Percentiles rank a stretch among this genome's conserved stretches.
These are phyloP conservation scores for Exophiala oligosperma DNA, from an alignment of 2,329 filamentous ascomycete species.

Conservation along the genomic window DNA sequence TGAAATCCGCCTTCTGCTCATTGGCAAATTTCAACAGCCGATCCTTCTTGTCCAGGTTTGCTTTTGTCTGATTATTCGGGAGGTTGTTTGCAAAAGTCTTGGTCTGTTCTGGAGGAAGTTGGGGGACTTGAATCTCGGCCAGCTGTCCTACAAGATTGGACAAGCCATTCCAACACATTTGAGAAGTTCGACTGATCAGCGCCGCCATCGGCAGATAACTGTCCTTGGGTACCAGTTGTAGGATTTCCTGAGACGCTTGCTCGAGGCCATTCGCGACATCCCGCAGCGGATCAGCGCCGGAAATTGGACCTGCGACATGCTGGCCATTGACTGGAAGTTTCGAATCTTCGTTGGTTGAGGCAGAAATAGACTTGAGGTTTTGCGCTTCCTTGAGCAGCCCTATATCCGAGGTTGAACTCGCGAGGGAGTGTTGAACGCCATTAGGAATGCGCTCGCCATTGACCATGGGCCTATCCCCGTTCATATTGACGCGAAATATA, in stretches of 20 bases:
- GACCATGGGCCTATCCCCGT: constrained; percentile 24
- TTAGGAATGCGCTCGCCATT: constrained; percentile 25
- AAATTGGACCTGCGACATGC: background rate
- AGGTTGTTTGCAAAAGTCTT: constrained; percentile 14
- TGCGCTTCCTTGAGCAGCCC: constrained; percentile 9
- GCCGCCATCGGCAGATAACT: constrained; percentile 65
- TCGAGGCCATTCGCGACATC: constrained; percentile 1
- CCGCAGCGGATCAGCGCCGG: background rate
- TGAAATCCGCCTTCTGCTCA: constrained; percentile 79
- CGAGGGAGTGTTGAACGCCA: constrained; percentile 14
- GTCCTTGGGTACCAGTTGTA: constrained; percentile 25
- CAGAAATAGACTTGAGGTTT: background rate
- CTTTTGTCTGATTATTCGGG: constrained; percentile 42
- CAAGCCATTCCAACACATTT: constrained; percentile 79
- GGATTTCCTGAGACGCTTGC: constrained; percentile 20
- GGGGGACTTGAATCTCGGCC: constrained; percentile 64
- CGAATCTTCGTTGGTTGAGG: background rate
- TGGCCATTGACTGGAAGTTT: constrained; percentile 14
- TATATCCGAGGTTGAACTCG: constrained; percentile 1
- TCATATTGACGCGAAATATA: constrained; percentile 25
- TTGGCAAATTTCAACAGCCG: constrained; percentile 75
- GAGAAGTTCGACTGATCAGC: constrained; percentile 75
- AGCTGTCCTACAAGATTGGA: constrained; percentile 69
- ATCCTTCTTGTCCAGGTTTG: constrained; percentile 75
- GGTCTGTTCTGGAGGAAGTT: constrained; percentile 40